Percentiles rank a stretch among this genome's conserved stretches.
Evolutionary conservation across 108 stramenopile genomes (phyloP).

Genomic region (Fragilaria crotonensis): DNA sequence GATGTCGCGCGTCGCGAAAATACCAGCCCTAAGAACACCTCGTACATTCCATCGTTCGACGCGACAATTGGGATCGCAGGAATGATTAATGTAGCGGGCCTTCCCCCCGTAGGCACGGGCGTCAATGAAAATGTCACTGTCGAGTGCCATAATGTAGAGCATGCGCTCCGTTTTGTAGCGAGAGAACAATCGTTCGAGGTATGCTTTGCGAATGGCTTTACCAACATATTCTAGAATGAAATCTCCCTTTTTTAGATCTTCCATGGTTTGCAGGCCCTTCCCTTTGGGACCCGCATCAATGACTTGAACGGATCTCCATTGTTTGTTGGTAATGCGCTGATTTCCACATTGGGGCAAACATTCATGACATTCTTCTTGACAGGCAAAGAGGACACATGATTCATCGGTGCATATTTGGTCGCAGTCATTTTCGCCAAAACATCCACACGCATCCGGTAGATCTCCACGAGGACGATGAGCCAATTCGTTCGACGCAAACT

Average conservation of each 20-base stretch:
- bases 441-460: constrained; percentile 41
- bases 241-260: constrained; percentile 46
- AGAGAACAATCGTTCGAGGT: constrained; percentile 51
- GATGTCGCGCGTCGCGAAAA: constrained; percentile 81
- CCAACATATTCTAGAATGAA: constrained; percentile 84
- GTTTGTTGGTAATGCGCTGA: constrained; percentile 48
- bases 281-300: constrained; percentile 76
- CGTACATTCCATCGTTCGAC: constrained; percentile 91
- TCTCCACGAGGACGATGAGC: constrained; percentile 22
- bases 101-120: constrained; percentile 86
- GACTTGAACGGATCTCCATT: constrained; percentile 58
- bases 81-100: constrained; percentile 97
- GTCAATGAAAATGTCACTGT: constrained; percentile 85
- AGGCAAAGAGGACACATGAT: constrained; percentile 60
- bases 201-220: constrained; percentile 55
- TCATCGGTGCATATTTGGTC: constrained; percentile 27
- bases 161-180: constrained; percentile 69
- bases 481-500: constrained; percentile 7
- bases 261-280: constrained; percentile 47
- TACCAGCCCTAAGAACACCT: constrained; percentile 72
- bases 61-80: constrained; percentile 92
- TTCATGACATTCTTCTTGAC: constrained; percentile 72
- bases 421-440: constrained; percentile 14
- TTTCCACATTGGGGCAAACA: constrained; percentile 63
- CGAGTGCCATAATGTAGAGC: constrained; percentile 94